Conservation (phyloP, 768 basidiomycete species). For the Boletus rubroflammeus region DNA sequence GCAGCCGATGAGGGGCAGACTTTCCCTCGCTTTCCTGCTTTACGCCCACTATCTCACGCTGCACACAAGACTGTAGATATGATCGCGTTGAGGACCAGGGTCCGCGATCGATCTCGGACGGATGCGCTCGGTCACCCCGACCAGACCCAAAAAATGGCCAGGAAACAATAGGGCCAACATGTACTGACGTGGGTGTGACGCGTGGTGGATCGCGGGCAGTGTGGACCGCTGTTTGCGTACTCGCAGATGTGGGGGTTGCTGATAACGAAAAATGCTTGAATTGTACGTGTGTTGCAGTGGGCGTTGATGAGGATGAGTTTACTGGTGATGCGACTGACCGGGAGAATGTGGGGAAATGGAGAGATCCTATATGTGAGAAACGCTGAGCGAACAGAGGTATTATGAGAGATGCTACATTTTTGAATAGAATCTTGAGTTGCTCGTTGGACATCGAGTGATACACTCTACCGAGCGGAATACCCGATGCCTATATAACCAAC, state of each 20-base stretch:
- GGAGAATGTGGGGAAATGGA: slow-evolving; percentile 43
- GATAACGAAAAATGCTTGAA: slow-evolving; percentile 21
- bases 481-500: slow-evolving; percentile 51
- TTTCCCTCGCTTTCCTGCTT: slow-evolving; percentile 75
- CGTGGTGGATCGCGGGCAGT: background rate
- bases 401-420: slow-evolving; percentile 63
- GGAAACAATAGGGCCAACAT: slow-evolving; percentile 79
- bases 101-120: slow-evolving; percentile 71
- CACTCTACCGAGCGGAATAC: slow-evolving; percentile 65
- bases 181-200: slow-evolving; percentile 31
- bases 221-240: background rate
- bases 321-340: slow-evolving; percentile 18
- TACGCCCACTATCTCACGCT: slow-evolving; percentile 73
- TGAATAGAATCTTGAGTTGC: slow-evolving; percentile 59
- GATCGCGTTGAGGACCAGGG: slow-evolving; percentile 62
- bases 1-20: slow-evolving; percentile 69
- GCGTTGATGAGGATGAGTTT: slow-evolving; percentile 22
- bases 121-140: slow-evolving; percentile 67
- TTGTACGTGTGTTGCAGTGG: slow-evolving; percentile 23
- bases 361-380: slow-evolving; percentile 71
- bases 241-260: slow-evolving; percentile 3
- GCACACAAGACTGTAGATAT: slow-evolving; percentile 64
- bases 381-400: slow-evolving; percentile 76
- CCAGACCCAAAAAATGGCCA: slow-evolving; percentile 91
- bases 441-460: slow-evolving; percentile 69